Conservation (phyloP, 23 red algal genomes). For the Gracilaria domingensis region DNA sequence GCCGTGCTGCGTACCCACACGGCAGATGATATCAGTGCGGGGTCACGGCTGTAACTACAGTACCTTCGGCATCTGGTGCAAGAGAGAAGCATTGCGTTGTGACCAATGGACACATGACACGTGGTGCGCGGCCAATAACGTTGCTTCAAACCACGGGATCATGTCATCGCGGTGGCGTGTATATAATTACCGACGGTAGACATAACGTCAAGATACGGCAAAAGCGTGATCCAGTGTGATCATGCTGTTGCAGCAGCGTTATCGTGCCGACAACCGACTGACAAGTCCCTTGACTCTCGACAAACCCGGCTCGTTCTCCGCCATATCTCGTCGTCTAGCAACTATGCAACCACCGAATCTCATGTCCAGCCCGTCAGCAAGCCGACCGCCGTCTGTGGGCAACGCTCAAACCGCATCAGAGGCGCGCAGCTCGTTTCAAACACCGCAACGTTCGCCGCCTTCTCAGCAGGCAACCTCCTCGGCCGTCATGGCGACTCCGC, state of each 20-base stretch:
- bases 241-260: too few relatives aligned
- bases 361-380: background rate
- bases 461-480: background rate
- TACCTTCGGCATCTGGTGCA: too few relatives aligned
- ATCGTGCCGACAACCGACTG: too few relatives aligned
- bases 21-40: too few relatives aligned
- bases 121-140: background rate
- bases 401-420: background rate
- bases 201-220: too few relatives aligned
- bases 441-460: constrained; percentile 4
- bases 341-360: background rate
- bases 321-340: background rate
- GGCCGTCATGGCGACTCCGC: constrained; percentile 11
- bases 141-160: background rate
- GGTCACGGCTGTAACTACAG: constrained; percentile 6
- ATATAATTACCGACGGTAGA: too few relatives aligned
- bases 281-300: too few relatives aligned
- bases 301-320: background rate
- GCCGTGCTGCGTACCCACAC: too few relatives aligned
- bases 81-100: too few relatives aligned
- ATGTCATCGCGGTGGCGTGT: too few relatives aligned
- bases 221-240: too few relatives aligned
- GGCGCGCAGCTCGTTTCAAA: background rate
- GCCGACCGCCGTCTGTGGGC: background rate
- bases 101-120: background rate